These are phyloP conservation scores for Asterochloris sp. DNA, from an alignment of 139 green algal species.

Conservation along the genomic window DNA sequence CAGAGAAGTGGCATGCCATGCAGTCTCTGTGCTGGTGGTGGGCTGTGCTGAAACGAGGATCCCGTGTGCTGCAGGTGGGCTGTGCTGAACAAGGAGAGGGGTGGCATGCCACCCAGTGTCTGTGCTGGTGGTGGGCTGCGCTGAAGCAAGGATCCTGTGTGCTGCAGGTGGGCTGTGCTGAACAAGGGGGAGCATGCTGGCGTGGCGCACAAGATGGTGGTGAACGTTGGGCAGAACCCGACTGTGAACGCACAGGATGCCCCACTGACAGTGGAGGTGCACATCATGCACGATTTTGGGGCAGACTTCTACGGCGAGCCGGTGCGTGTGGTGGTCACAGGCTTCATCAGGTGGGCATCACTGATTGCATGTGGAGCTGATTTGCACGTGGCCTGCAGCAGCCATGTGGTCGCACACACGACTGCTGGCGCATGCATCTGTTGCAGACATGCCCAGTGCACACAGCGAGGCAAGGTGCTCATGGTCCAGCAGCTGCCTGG, in stretches of 20 bases:
- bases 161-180: slow-evolving; percentile 54
- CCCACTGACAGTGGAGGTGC: slow-evolving; percentile 37
- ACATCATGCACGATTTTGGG: slow-evolving; percentile 82
- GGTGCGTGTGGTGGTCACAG: slow-evolving; percentile 56
- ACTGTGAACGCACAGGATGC: slow-evolving; percentile 66
- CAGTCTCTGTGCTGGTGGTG: too few species aligned
- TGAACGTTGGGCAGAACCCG: slow-evolving; percentile 88
- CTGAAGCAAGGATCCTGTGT: too few species aligned
- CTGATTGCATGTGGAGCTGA: background rate
- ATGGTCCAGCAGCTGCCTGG: background rate
- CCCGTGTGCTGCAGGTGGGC: slow-evolving; percentile 38
- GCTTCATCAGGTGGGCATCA: slow-evolving; percentile 59
- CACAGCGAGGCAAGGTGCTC: too few species aligned
- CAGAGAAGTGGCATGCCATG: too few species aligned
- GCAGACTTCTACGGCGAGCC: slow-evolving; percentile 56
- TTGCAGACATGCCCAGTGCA: too few species aligned
- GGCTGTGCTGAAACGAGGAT: too few species aligned
- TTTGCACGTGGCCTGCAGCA: background rate
- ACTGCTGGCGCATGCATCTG: too few species aligned
- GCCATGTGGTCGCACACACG: too few species aligned
- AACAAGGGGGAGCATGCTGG: slow-evolving; percentile 28
- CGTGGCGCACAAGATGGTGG: slow-evolving; percentile 81
- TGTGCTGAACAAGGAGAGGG: too few species aligned
- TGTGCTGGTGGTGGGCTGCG: too few species aligned
- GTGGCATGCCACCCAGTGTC: too few species aligned